Conservation (phyloP, 352 stramenopile genomes). For the Globisporangium spinosum region DNA sequence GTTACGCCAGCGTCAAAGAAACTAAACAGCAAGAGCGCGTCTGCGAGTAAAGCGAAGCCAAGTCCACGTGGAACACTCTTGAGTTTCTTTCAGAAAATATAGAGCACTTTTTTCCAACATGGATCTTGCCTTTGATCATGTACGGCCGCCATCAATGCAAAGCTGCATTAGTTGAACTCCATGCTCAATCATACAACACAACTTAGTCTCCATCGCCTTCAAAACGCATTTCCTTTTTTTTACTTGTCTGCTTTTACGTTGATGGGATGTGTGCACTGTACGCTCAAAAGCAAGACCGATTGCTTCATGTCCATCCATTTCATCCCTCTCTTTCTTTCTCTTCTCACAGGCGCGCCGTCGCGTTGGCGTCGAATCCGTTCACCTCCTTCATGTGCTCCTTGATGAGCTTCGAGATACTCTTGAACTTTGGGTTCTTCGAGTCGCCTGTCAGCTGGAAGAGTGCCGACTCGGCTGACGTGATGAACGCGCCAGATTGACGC, state of each 20-base stretch:
- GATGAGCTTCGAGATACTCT: constrained; percentile 91
- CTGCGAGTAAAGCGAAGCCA: constrained; percentile 6
- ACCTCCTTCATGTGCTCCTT: constrained; percentile 86
- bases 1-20: constrained; percentile 17
- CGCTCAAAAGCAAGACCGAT: background rate
- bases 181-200: background rate
- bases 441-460: constrained; percentile 94
- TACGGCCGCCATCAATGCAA: background rate
- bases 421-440: constrained; percentile 92
- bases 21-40: constrained; percentile 1
- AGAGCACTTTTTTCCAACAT: background rate
- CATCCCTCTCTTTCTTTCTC: background rate
- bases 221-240: background rate
- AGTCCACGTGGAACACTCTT: constrained; percentile 31
- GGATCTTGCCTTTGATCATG: background rate
- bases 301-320: background rate
- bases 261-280: background rate
- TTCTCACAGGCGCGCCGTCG: constrained; percentile 14
- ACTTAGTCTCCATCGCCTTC: background rate
- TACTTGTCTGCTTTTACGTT: background rate
- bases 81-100: constrained; percentile 42
- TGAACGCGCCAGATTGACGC: constrained; percentile 89
- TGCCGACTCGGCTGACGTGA: constrained; percentile 94
- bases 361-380: constrained; percentile 51
- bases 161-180: background rate